Evolutionary conservation across 208 protist species (phyloP).

Genomic region (Trypanosoma congolense): DNA sequence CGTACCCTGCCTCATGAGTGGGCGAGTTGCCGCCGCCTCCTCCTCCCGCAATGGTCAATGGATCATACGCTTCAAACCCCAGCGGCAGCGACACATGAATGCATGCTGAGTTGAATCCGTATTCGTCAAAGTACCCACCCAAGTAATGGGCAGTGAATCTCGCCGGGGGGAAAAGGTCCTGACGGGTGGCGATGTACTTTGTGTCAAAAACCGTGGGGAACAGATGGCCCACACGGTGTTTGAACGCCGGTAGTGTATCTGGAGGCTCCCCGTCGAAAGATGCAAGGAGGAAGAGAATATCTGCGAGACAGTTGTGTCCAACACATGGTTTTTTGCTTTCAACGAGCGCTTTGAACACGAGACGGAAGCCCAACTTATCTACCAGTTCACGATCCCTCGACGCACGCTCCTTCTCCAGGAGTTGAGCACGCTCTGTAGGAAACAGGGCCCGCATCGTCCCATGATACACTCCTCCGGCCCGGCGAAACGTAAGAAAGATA

Average conservation of each 20-base stretch:
- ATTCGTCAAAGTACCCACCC: slow-evolving; percentile 49
- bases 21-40: slow-evolving; percentile 1
- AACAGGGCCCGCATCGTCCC: slow-evolving; percentile 33
- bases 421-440: slow-evolving; percentile 26
- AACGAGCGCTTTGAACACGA: slow-evolving; percentile 58
- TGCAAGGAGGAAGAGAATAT: slow-evolving; percentile 64
- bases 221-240: slow-evolving; percentile 27
- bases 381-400: slow-evolving; percentile 25
- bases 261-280: slow-evolving; percentile 45
- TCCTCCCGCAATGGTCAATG: slow-evolving; percentile 23
- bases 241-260: slow-evolving; percentile 34
- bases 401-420: slow-evolving; percentile 17
- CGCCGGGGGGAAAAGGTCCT: slow-evolving; percentile 31
- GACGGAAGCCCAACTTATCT: slow-evolving; percentile 62
- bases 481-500: slow-evolving; percentile 39
- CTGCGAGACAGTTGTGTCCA: slow-evolving; percentile 78
- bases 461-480: slow-evolving; percentile 26
- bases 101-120: slow-evolving; percentile 31
- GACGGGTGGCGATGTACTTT: slow-evolving; percentile 38
- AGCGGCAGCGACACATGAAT: slow-evolving; percentile 47
- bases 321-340: slow-evolving; percentile 61
- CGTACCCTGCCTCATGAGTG: slow-evolving; percentile 69
- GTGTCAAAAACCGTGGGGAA: slow-evolving; percentile 77
- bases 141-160: slow-evolving; percentile 41
- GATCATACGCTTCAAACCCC: slow-evolving; percentile 59